phyloP scores from a whole-genome alignment of 306 rosid genomes.

The Delonix regia region DNA sequence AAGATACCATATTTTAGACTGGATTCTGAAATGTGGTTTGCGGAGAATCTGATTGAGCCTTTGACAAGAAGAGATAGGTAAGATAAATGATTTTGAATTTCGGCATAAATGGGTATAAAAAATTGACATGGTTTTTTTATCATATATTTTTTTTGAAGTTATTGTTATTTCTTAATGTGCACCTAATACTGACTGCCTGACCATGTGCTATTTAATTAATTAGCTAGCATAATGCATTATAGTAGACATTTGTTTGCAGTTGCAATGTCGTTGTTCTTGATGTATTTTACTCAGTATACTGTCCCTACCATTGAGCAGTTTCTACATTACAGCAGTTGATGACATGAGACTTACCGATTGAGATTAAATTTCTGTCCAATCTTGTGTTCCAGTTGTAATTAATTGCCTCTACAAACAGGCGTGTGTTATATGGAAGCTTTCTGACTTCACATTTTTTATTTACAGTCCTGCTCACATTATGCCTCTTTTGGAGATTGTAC shows the following conservation, averaged over 20 bases:
- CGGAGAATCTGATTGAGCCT: background rate
- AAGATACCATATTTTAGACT: background rate
- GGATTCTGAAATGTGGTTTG: background rate
- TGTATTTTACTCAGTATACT: background rate
- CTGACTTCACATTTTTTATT: constrained; percentile 44
- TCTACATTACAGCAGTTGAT: background rate
- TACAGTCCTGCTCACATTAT: constrained; percentile 97
- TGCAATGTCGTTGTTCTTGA: background rate
- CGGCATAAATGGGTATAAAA: background rate
- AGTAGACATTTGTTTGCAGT: constrained; percentile 2
- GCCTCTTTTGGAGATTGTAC: constrained; percentile 97
- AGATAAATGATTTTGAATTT: background rate
- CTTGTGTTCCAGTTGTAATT: constrained; percentile 23
- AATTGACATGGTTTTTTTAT: background rate
- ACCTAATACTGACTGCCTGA: background rate
- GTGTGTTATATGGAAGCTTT: constrained; percentile 17
- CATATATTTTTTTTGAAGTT: background rate
- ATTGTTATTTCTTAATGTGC: background rate
- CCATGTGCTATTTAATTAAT: background rate
- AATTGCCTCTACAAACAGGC: constrained; percentile 5
- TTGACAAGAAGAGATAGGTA: background rate
- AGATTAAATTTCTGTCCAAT: constrained; percentile 14
- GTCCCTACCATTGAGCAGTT: background rate
- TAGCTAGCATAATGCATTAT: background rate
- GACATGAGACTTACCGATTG: background rate